phyloP scores from a whole-genome alignment of 2,329 filamentous ascomycete genomes.

The Botryotinia globosa region DNA sequence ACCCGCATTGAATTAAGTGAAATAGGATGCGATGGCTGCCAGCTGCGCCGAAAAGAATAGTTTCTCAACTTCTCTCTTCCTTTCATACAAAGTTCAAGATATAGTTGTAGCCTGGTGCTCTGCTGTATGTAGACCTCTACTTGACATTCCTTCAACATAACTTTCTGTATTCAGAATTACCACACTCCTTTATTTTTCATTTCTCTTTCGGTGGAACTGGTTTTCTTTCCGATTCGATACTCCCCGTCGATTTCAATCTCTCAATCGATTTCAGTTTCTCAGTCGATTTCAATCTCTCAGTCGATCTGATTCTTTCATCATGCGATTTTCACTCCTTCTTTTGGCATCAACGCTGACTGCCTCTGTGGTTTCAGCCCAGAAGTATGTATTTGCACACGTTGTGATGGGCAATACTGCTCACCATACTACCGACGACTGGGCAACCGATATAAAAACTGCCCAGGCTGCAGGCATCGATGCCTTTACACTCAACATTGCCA shows the following conservation, averaged over 20 bases:
- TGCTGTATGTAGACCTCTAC: constrained; percentile 12
- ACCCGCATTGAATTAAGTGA: not conserved
- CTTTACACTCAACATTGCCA: constrained; percentile 40
- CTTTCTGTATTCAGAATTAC: constrained; percentile 13
- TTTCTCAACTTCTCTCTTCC: constrained; percentile 9
- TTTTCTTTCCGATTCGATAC: not conserved
- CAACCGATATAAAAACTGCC: constrained; percentile 38
- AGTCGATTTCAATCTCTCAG: not conserved
- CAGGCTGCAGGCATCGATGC: constrained; percentile 41
- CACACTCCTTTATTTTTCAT: constrained; percentile 13
- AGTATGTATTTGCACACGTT: constrained; percentile 37
- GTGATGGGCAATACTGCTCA: constrained; percentile 38
- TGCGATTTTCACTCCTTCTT: constrained; percentile 21
- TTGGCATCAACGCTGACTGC: constrained; percentile 20
- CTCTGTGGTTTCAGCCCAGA: constrained; percentile 24
- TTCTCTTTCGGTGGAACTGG: constrained; percentile 5
- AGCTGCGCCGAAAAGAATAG: constrained; percentile 7
- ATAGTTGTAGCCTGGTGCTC: constrained; percentile 11
- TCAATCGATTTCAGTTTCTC: not conserved
- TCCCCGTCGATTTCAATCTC: not conserved
- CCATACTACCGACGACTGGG: constrained; percentile 37
- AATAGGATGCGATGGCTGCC: constrained; percentile 17
- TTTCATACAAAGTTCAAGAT: not conserved
- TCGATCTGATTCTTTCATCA: constrained; percentile 1
- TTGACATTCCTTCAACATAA: not conserved